A percentile compares a stretch with the other conserved stretches of the same genome.
These are phyloP conservation scores for Spathaspora sp. DNA, from an alignment of 805 yeast genomes.

Conservation along the genomic window DNA sequence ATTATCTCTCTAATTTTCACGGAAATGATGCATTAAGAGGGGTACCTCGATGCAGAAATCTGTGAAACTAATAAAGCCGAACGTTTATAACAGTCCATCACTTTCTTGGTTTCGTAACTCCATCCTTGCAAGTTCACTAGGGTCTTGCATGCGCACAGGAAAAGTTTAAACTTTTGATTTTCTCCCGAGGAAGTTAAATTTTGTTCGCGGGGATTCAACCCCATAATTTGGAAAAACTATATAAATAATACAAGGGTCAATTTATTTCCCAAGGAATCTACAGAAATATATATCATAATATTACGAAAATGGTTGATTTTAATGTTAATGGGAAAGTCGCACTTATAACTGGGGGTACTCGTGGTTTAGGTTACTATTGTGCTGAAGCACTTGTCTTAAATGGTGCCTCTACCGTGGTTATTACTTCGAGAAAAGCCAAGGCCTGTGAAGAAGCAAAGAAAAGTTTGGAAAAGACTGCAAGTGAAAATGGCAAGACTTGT, in stretches of 20 bases:
- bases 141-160: not conserved
- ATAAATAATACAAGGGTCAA: not conserved
- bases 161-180: not conserved
- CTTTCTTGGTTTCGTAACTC: too few relatives aligned
- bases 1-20: too few relatives aligned
- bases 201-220: not conserved
- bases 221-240: not conserved
- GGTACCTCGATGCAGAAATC: too few relatives aligned
- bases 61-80: too few relatives aligned
- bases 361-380: conserved; percentile 70
- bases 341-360: conserved; percentile 68
- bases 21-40: too few relatives aligned
- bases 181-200: not conserved
- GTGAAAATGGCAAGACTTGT: conserved; percentile 26
- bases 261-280: too few relatives aligned
- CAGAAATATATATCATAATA: not conserved
- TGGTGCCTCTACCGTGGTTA: conserved; percentile 60
- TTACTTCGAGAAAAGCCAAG: conserved; percentile 59
- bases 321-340: conserved; percentile 61
- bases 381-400: conserved; percentile 60
- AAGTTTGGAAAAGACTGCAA: conserved; percentile 33
- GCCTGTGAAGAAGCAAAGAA: conserved; percentile 59
- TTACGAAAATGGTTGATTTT: conserved; percentile 34
- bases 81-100: too few relatives aligned
- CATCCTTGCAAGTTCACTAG: too few relatives aligned